Conservation (phyloP, 768 basidiomycete species). For the Cystoderma amianthinum region DNA sequence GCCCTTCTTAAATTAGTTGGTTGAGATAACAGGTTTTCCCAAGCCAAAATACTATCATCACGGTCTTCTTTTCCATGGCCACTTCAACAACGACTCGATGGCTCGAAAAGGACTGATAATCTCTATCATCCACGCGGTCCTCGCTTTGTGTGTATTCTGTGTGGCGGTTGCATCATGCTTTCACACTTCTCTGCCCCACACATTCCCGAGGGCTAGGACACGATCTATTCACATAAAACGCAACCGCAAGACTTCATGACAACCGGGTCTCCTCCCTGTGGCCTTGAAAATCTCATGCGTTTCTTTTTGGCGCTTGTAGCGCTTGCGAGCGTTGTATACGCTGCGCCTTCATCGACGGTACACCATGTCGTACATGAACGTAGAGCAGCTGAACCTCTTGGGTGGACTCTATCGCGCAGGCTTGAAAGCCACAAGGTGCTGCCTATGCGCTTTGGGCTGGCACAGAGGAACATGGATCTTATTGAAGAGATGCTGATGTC, state of each 20-base stretch:
- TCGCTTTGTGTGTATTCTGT: neutral
- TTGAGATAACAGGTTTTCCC: neutral
- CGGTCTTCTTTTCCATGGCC: neutral
- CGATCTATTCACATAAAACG: neutral
- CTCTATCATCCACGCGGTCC: neutral
- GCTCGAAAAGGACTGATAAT: neutral
- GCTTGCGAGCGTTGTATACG: constrained; percentile 12
- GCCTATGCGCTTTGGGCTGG: constrained; percentile 43
- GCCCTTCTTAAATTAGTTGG: too few relatives aligned
- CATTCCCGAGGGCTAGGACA: neutral
- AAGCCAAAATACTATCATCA: neutral
- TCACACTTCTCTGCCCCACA: neutral
- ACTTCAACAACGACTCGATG: neutral
- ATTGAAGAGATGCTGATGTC: constrained; percentile 39
- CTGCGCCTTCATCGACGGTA: constrained; percentile 16
- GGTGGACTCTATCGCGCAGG: constrained; percentile 19
- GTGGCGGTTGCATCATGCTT: neutral
- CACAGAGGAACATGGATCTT: constrained; percentile 36
- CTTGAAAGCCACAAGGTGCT: constrained; percentile 23
- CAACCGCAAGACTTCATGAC: neutral
- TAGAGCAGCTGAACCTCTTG: constrained; percentile 20
- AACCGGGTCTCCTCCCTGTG: neutral
- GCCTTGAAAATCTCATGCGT: constrained; percentile 1
- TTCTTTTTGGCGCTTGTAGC: constrained; percentile 4
- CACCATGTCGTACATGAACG: constrained; percentile 23